These are phyloP conservation scores for Jasminum sambac DNA, from an alignment of 257 asterid species.

Conservation along the genomic window DNA sequence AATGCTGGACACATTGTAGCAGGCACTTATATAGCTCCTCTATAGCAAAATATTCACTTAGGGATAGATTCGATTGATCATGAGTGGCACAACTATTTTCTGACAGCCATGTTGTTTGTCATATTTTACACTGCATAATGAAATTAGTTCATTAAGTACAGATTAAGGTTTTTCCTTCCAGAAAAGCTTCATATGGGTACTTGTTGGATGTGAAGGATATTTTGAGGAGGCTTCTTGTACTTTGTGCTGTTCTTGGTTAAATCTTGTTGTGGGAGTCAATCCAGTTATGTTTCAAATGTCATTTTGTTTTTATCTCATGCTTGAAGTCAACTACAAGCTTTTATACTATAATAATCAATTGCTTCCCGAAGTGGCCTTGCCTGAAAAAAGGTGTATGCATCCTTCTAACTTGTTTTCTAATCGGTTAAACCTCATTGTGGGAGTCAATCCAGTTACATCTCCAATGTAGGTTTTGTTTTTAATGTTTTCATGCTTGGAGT, in stretches of 20 bases:
- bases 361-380: background rate
- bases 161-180: background rate
- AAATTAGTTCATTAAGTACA: background rate
- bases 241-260: background rate
- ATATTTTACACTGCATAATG: background rate
- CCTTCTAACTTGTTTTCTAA: too few relatives aligned
- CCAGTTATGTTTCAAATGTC: background rate
- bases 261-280: background rate
- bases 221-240: background rate
- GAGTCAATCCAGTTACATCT: background rate
- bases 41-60: background rate
- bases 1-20: background rate
- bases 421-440: background rate
- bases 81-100: background rate
- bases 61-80: background rate
- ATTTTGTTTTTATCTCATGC: background rate
- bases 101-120: background rate
- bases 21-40: background rate
- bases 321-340: background rate
- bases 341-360: background rate
- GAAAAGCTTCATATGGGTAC: background rate
- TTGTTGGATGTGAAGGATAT: background rate
- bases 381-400: too few relatives aligned
- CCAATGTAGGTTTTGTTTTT: background rate
- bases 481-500: background rate